Base-by-base conservation (phyloP, 192 early-diverging fungal genomes). In the Mortierella antarctica region DNA sequence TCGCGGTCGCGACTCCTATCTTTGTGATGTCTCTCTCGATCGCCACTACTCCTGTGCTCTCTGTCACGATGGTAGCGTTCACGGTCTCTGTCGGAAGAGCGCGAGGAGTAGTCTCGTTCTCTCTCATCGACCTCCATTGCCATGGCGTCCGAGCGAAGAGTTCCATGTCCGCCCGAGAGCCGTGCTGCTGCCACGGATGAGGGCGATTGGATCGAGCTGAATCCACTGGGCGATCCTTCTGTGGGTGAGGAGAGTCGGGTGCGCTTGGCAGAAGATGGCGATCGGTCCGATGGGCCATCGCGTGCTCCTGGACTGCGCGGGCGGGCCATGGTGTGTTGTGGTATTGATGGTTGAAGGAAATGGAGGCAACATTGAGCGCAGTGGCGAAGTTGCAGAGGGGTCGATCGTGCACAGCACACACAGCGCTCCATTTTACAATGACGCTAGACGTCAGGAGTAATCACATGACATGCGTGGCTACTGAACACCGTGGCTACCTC, bases 241-340 rank as follows among this genome's bases (percentile, higher is more conserved):
- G 62, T 11, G 4, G 71, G 71, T 0, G 71, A 74, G 0, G 71
- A 74, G 49, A 74, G 71, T 40, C 76, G 67, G 47, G 76, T 67
- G 0, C 76, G 62, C 21, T 70, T 73, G 44, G 69, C 51, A n/a
- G 84, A 74, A 9, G 83, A 86, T 14, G 84, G 77, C 18, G 81
- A 84, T 9, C 76, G 72, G 41, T 73, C 71, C 7, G 65, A 67
- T 47, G 70, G 66, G 50, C 80, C 70, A 44, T 74, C 66, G 62
- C 72, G 68, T 14, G 76, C 53, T 63, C 50, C 44, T 7, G 73
- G 73, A 44, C 76, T 79, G 14, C 69, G 76, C 31, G 69, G 76
- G 48, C 68, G 40, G 6, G 76, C 48, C 76, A 79, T 79, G 63
- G 14, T 70, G 21, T 44, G 12, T 31, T 31, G 31, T 31, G 31